Percentiles rank a stretch among this genome's conserved stretches.
Conservation (phyloP, 306 rosid genomes). For the Acacia melanoxylon region DNA sequence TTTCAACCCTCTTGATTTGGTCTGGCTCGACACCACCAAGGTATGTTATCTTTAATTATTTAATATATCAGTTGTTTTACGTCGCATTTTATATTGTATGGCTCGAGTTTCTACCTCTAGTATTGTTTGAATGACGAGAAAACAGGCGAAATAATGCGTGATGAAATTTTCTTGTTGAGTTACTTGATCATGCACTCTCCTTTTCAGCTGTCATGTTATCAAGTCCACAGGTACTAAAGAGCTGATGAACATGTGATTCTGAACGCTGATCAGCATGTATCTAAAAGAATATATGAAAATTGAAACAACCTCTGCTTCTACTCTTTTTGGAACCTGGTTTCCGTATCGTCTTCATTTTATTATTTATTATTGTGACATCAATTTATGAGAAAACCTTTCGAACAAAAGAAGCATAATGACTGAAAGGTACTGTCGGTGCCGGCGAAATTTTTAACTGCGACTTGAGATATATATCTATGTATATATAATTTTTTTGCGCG, state of each 20-base stretch:
- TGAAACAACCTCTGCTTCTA: conserved; percentile 19
- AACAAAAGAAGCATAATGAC: not conserved
- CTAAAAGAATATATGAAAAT: not conserved
- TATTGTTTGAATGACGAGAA: not conserved
- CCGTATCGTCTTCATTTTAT: not conserved
- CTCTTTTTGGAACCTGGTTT: not conserved
- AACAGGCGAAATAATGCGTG: not conserved
- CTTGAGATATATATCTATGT: not conserved
- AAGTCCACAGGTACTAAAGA: not conserved
- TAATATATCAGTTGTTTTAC: not conserved
- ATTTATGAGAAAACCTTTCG: not conserved
- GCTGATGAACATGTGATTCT: not conserved
- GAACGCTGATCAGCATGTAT: not conserved
- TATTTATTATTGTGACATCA: not conserved
- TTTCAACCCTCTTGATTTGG: conserved; percentile 99
- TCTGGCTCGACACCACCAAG: conserved; percentile 95
- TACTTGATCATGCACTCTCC: not conserved
- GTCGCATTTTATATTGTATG: not conserved
- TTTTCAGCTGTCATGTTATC: not conserved
- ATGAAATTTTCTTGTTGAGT: not conserved
- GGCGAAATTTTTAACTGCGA: not conserved
- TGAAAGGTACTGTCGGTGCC: not conserved
- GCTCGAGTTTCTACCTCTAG: not conserved
- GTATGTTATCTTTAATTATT: conserved; percentile 38
- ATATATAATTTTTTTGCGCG: not conserved